Evolutionary conservation across 495 filamentous ascomycete genomes (phyloP).

Genomic region (Trichoderma parareesei): DNA sequence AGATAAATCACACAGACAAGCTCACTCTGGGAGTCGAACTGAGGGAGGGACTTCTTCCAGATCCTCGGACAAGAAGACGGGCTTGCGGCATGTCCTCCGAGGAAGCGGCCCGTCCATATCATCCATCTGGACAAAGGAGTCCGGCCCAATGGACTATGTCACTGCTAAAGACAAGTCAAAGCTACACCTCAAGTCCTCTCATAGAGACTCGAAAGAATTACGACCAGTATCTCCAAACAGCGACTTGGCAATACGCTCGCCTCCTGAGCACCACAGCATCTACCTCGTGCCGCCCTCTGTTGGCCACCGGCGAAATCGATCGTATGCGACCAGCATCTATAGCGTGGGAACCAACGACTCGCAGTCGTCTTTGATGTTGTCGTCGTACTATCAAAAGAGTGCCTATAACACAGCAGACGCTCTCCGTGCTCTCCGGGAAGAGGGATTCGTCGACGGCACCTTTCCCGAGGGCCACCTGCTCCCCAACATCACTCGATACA

Average conservation of each 20-base stretch:
- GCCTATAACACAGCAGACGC: constrained; percentile 49
- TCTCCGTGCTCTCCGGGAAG: constrained; percentile 46
- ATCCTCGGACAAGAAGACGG: neutral
- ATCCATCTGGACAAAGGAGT: constrained; percentile 5
- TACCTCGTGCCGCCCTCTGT: neutral
- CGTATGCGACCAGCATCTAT: constrained; percentile 56
- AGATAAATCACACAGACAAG: neutral
- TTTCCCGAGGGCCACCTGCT: constrained; percentile 62
- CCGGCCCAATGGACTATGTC: neutral
- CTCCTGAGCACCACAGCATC: neutral
- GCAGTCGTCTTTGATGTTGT: constrained; percentile 54
- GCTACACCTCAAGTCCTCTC: neutral
- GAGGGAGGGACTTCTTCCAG: neutral
- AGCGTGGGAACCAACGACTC: constrained; percentile 59
- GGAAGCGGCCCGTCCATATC: constrained; percentile 9
- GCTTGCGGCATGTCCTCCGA: constrained; percentile 4
- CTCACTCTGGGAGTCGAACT: neutral
- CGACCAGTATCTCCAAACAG: neutral
- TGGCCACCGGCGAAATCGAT: constrained; percentile 27
- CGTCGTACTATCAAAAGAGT: constrained; percentile 42
- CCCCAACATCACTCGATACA: constrained; percentile 64
- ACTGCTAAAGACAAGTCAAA: neutral
- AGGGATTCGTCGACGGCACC: constrained; percentile 51
- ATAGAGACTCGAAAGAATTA: neutral
- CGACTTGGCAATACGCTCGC: neutral